phyloP scores from a whole-genome alignment of 2,329 filamentous ascomycete species.

The Verticillium nonalfalfae region DNA sequence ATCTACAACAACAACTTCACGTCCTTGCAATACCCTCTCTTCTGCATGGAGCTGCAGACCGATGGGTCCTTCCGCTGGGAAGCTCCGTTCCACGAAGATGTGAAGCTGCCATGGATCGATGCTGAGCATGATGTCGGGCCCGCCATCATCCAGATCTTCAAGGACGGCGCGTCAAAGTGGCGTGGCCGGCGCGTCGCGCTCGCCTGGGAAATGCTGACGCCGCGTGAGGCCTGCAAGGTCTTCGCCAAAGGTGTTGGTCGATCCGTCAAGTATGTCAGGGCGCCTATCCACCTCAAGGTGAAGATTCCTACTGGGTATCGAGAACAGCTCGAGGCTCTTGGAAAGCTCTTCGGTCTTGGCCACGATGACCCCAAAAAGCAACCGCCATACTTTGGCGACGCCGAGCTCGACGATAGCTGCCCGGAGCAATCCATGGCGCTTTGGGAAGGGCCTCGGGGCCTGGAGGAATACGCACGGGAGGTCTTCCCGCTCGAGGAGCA shows the following conservation, averaged over 20 bases:
- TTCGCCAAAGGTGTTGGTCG: conserved; percentile 76
- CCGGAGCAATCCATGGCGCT: conserved; percentile 72
- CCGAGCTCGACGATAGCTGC: conserved; percentile 52
- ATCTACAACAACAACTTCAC: conserved; percentile 99
- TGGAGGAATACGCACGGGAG: conserved; percentile 92
- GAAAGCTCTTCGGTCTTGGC: conserved; percentile 49
- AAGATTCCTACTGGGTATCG: conserved; percentile 84
- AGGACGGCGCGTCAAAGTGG: conserved; percentile 85
- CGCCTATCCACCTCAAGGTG: conserved; percentile 77
- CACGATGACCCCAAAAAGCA: conserved; percentile 48
- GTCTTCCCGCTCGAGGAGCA: conserved; percentile 93
- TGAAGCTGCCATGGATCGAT: conserved; percentile 89
- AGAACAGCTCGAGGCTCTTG: conserved; percentile 71
- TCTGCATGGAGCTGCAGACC: conserved; percentile 83
- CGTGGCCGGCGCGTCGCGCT: conserved; percentile 72
- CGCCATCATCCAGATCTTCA: conserved; percentile 88
- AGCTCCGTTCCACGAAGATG: conserved; percentile 86
- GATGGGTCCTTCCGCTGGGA: conserved; percentile 90
- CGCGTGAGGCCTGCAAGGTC: conserved; percentile 70
- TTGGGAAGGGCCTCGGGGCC: conserved; percentile 85
- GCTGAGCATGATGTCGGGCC: conserved; percentile 95
- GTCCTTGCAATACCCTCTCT: conserved; percentile 82
- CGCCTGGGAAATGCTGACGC: conserved; percentile 84
- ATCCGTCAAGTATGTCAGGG: conserved; percentile 70
- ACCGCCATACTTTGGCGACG: conserved; percentile 57